Conservation (phyloP, 164 flowering plant species). For the Piper longum region DNA sequence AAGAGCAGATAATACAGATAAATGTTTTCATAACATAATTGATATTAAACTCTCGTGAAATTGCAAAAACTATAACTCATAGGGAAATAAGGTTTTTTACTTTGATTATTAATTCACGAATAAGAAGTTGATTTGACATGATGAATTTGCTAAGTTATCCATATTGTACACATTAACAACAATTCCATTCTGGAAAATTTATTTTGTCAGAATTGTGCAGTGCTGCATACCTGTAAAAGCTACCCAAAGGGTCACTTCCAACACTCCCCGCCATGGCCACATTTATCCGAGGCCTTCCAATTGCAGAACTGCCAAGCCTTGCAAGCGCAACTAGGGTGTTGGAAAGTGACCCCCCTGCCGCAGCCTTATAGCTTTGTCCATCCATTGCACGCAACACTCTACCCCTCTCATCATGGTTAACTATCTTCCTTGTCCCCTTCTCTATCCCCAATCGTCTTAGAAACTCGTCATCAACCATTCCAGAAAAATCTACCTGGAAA, state of each 20-base stretch:
- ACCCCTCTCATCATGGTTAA: slow-evolving; percentile 92
- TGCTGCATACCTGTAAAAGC: slow-evolving; percentile 19
- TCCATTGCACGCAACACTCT: slow-evolving; percentile 87
- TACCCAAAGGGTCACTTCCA: slow-evolving; percentile 14
- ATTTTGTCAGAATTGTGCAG: no score
- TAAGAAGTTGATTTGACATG: no score
- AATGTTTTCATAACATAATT: no score
- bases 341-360: slow-evolving; percentile 97
- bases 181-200: no score
- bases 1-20: no score
- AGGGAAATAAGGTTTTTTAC: no score
- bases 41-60: no score
- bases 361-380: slow-evolving; percentile 95
- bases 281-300: slow-evolving; percentile 48
- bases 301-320: slow-evolving; percentile 53
- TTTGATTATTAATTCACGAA: no score
- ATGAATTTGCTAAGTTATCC: no score
- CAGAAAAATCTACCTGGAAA: slow-evolving; percentile 91
- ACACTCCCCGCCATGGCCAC: slow-evolving; percentile 32
- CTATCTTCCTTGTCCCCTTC: slow-evolving; percentile 81
- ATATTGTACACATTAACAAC: no score
- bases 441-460: slow-evolving; percentile 58
- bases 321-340: slow-evolving; percentile 84
- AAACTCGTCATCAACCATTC: slow-evolving; percentile 67
- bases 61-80: no score